Percentiles rank a stretch among this genome's conserved stretches.
phyloP scores from a whole-genome alignment of 164 flowering plant genomes.

The Annona squamosa region DNA sequence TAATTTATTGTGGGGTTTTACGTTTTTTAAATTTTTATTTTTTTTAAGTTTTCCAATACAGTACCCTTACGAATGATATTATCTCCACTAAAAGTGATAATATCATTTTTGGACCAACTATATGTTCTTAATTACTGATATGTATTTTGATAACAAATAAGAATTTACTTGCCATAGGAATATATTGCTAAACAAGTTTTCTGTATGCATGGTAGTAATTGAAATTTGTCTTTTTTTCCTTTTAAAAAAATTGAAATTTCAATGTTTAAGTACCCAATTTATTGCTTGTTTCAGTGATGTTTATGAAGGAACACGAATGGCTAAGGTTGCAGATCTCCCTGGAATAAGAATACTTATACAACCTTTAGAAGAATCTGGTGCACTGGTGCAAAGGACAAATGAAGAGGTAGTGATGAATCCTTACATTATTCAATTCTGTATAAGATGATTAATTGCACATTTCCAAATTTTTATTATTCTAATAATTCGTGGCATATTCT shows the following conservation, averaged over 20 bases:
- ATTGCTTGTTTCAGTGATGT: constrained; percentile 53
- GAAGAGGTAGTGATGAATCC: constrained; percentile 48
- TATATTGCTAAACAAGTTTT: not conserved
- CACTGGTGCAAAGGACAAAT: constrained; percentile 61
- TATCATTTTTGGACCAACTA: too few species aligned
- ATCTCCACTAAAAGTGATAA: too few species aligned
- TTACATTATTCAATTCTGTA: not conserved
- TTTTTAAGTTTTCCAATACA: too few species aligned
- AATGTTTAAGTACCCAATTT: not conserved
- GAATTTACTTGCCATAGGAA: too few species aligned
- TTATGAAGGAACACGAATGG: constrained; percentile 89
- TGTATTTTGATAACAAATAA: too few species aligned
- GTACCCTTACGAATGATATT: too few species aligned
- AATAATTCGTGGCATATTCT: not conserved
- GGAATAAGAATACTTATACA: constrained; percentile 63
- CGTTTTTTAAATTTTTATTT: too few species aligned
- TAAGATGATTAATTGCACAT: not conserved
- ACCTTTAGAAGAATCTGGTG: constrained; percentile 82
- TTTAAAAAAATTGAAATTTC: not conserved
- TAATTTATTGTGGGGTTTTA: too few species aligned
- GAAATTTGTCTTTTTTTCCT: not conserved
- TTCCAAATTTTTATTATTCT: not conserved
- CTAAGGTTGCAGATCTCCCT: constrained; percentile 53
- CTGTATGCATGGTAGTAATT: not conserved
- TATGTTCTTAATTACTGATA: too few species aligned